Base-by-base conservation (phyloP, 768 basidiomycete genomes). In the Boletus tomentosulus region DNA sequence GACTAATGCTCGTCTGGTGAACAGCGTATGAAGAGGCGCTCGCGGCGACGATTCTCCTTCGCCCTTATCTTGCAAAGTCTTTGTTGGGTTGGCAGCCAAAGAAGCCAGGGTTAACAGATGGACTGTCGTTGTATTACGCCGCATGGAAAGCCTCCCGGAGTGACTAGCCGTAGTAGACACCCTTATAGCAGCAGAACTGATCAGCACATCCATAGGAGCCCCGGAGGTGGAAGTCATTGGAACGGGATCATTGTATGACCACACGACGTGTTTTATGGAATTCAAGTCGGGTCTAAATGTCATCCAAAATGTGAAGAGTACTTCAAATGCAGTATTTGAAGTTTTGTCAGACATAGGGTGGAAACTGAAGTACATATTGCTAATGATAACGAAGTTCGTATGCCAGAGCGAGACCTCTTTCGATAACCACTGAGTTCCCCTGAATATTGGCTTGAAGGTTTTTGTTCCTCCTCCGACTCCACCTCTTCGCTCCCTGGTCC, bases 391-490 rank as follows among this genome's bases (percentile, higher is more conserved):
- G 19, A 19, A 1, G 19, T 19, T 19, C 19, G 19, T 19, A 19
- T 19, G 19, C 19, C 19, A 22, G 87, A 87, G 45, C 88, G 75
- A 13, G 87, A 88, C 34, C 89, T 77, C 64, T 90, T 91, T 51
- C 84, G 76, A 63, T 86, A 84, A 43, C 85, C 85, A 58, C 87
- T 88, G 46, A 89, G 66, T 2, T 80, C 82, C 57, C 87, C 85
- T 13, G 86, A 75, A 47, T 86, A 83, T 62, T 86, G 79, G 12
- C 86, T 68, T 34, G 76, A 75, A 1, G 85, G 84, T 56, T 88
- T 90, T 47, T 75, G 71, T 50, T 90, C 89, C 22, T 89, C 88
- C 22, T 89, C 88, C 3, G 86, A 86, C 27, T 83, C 80, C 51
- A 79, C 72, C 37, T 84, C 85, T 15, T 81, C 81, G 7, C 75